Percentiles rank a stretch among this genome's conserved stretches.
These are phyloP conservation scores for Blepharisma japonicum DNA, from an alignment of 73 alveolate species.

Conservation along the genomic window DNA sequence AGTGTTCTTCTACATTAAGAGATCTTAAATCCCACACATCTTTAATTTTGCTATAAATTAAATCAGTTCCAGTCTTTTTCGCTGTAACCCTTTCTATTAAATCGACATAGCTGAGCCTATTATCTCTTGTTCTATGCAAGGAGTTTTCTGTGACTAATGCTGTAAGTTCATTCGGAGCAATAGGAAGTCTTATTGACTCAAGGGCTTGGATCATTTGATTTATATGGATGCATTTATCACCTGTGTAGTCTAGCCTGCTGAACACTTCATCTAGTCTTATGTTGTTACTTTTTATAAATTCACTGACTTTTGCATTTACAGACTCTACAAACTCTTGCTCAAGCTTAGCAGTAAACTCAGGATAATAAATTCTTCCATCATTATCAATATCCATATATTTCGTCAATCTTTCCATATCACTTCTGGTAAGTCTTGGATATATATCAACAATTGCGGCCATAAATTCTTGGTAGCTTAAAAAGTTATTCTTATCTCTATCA, in stretches of 20 bases:
- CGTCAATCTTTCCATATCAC: neutral
- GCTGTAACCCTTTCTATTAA: neutral
- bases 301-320: neutral
- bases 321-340: neutral
- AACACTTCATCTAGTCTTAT: neutral
- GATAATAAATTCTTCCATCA: conserved; percentile 16
- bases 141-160: conserved; percentile 3
- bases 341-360: neutral
- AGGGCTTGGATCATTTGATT: conserved; percentile 3
- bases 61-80: neutral
- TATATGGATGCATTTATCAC: conserved; percentile 10
- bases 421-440: conserved; percentile 6
- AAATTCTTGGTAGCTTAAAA: conserved; percentile 9
- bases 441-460: neutral
- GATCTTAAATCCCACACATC: neutral
- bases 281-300: neutral
- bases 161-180: neutral
- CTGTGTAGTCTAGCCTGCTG: neutral
- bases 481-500: conserved; percentile 12
- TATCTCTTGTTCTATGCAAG: conserved; percentile 22
- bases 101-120: conserved; percentile 1
- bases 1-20: neutral
- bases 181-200: neutral
- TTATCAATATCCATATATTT: neutral
- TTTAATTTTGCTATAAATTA: neutral